Evolutionary conservation across 495 filamentous ascomycete genomes (phyloP).

Genomic region (Aspergillus saccharolyticus): DNA sequence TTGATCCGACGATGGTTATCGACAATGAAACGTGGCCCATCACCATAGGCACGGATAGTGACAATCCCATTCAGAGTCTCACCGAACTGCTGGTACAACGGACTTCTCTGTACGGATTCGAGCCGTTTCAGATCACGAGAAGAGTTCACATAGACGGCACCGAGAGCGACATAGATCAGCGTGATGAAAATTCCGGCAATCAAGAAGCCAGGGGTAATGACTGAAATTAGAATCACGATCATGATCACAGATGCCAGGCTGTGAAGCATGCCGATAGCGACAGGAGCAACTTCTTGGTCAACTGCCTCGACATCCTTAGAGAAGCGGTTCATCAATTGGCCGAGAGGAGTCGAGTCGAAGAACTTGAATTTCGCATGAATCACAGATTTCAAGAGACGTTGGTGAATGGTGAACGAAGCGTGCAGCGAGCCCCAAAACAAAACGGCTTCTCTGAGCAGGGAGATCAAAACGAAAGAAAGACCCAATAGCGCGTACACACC

Average conservation of each 20-base stretch:
- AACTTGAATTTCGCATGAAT: conserved; percentile 92
- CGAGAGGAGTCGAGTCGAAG: conserved; percentile 94
- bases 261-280: conserved; percentile 71
- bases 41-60: conserved; percentile 97
- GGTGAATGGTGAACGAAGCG: conserved; percentile 82
- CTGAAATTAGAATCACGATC: conserved; percentile 85
- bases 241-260: conserved; percentile 73
- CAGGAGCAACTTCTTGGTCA: conserved; percentile 91
- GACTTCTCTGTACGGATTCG: conserved; percentile 91
- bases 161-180: conserved; percentile 74
- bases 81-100: conserved; percentile 96
- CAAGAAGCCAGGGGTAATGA: conserved; percentile 89
- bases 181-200: conserved; percentile 84
- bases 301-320: conserved; percentile 94
- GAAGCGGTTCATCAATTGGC: conserved; percentile 97
- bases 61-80: conserved; percentile 93
- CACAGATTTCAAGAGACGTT: conserved; percentile 69
- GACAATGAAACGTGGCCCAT: conserved; percentile 86
- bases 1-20: conserved; percentile 91
- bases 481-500: conserved; percentile 77
- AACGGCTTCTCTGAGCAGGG: conserved; percentile 73
- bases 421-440: conserved; percentile 89
- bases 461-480: conserved; percentile 64
- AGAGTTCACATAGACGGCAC: conserved; percentile 81
- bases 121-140: conserved; percentile 91